Base-by-base conservation (phyloP, 257 asterid species). In the Fraxinus cuspidata region DNA sequence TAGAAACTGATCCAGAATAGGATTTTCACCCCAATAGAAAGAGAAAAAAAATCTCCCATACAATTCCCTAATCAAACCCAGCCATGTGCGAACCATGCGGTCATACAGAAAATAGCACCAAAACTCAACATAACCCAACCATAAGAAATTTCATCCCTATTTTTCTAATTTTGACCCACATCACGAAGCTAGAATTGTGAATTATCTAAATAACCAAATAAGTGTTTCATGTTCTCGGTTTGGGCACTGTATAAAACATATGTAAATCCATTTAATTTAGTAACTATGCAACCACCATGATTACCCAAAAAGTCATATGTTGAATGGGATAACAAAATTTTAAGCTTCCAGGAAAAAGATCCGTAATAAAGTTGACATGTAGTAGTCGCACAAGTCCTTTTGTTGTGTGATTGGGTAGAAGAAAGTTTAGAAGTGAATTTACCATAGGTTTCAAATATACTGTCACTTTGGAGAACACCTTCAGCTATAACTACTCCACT, bases 401-500 rank as follows among this genome's bases (percentile, higher is more conserved):
- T 47, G 60, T 34, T 32, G 58, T 29, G 34, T 42, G 71, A 44
- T 34, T 32, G 58, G 7, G 29, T 12, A 6, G 7, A 67, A 70
- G 31, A 72, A 58, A 65, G 38, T 70, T 60, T 44, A 81, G 71
- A 71, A 71, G 56, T 42, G 56, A 44, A 60, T 37, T 77, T 89
- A 95, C 99, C 99, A 23, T 91, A 91, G 56, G 88, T 87, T 83
- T 77, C 85, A 68, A 87, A 81, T 83, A 89, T 82, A 79, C 81
- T 86, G 76, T 85, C 87, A 78, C 81, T 83, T 47, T 76, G 47
- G 74, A 93, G 92, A 84, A 95, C 70, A 78, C 97, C 90, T 85
- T 90, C 98, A 67, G 99, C 98, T 82, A 95, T 95, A 74, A 93
- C 97, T 72, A 93, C 96, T 77, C 98, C 99, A 85, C 99, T 95